Percentiles rank a stretch among this genome's conserved stretches.
phyloP scores from a whole-genome alignment of 192 early-diverging fungal genomes.

The Glomus cerebriforme region DNA sequence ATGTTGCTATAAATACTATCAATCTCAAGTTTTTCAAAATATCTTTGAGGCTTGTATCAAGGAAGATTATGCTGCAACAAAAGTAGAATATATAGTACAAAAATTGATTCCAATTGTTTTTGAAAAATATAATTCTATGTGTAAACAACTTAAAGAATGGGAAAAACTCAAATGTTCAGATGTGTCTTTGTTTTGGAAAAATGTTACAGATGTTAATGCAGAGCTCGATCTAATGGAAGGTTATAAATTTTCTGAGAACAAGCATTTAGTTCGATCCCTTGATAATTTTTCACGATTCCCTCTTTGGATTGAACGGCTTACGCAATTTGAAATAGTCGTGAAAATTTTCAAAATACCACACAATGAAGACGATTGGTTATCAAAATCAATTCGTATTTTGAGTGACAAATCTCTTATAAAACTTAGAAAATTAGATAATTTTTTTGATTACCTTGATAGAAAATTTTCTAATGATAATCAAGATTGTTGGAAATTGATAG shows the following conservation, averaged over 20 bases:
- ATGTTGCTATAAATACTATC: background rate
- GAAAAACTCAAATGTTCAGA: background rate
- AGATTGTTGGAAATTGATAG: slow-evolving; percentile 23
- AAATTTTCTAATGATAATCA: background rate
- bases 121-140: background rate
- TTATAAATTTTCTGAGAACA: background rate
- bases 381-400: background rate
- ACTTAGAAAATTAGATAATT: background rate
- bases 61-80: background rate
- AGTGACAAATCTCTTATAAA: background rate
- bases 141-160: background rate
- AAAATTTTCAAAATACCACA: background rate
- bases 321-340: background rate
- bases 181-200: slow-evolving; percentile 18
- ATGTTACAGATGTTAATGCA: background rate
- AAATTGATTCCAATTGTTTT: background rate
- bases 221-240: slow-evolving; percentile 2
- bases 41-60: background rate
- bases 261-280: background rate
- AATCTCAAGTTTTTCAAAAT: background rate
- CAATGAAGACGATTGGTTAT: background rate
- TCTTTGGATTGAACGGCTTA: background rate
- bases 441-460: background rate
- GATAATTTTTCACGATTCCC: background rate
- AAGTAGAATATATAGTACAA: background rate